Evolutionary conservation across 2,329 filamentous ascomycete genomes (phyloP).

Genomic region (Penicillium glabrum): DNA sequence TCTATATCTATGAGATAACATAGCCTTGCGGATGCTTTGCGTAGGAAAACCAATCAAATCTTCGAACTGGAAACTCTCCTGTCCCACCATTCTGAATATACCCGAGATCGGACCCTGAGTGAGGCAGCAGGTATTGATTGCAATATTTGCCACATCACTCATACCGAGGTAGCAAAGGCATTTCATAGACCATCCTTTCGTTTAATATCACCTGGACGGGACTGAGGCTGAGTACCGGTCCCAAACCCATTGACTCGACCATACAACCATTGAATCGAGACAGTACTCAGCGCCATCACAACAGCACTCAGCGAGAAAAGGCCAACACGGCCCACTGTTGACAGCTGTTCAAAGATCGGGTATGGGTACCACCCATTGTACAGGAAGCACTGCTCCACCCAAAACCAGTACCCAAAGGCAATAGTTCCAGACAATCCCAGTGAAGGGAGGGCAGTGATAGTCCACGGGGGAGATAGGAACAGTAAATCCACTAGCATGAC

Average conservation of each 20-base stretch:
- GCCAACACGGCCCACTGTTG: constrained; percentile 62
- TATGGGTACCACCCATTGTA: constrained; percentile 76
- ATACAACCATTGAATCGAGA: constrained; percentile 69
- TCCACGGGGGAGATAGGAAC: constrained; percentile 62
- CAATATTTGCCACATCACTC: background rate
- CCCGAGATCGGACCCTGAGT: background rate
- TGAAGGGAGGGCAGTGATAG: constrained; percentile 53
- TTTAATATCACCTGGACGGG: constrained; percentile 32
- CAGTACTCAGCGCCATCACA: constrained; percentile 70
- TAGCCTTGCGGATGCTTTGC: background rate
- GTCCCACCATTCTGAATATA: background rate
- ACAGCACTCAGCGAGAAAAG: constrained; percentile 70
- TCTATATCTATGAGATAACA: background rate
- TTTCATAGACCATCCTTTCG: constrained; percentile 24
- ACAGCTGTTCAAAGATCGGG: constrained; percentile 72
- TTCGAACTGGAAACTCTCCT: too few relatives aligned
- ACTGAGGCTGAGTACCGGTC: constrained; percentile 16
- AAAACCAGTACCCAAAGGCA: constrained; percentile 63
- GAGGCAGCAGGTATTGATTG: background rate
- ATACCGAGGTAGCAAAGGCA: background rate
- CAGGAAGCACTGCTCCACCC: constrained; percentile 61
- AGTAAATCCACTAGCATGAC: constrained; percentile 57
- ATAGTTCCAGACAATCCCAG: constrained; percentile 51
- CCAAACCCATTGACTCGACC: constrained; percentile 48
- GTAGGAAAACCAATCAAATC: too few relatives aligned